Evolutionary conservation across 805 yeast genomes (phyloP).

Genomic region (Kluyveromyces siamensis): DNA sequence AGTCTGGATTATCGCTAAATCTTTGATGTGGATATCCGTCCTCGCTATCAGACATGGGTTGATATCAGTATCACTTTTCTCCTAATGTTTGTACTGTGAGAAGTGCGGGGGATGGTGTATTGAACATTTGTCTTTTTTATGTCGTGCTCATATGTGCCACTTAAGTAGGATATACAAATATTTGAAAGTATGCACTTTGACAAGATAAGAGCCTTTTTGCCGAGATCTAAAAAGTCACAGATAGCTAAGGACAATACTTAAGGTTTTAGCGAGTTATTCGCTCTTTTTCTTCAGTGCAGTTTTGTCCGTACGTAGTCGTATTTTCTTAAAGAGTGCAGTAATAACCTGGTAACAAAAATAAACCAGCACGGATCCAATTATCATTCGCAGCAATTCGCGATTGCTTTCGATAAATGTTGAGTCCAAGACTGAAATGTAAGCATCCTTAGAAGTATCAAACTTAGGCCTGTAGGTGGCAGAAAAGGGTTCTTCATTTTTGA

Average conservation of each 20-base stretch:
- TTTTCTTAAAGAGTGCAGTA: background rate
- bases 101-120: no score
- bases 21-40: slow-evolving; percentile 1
- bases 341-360: slow-evolving; percentile 7
- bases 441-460: slow-evolving; percentile 8
- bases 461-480: slow-evolving; percentile 29
- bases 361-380: slow-evolving; percentile 8
- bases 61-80: background rate
- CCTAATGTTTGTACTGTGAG: background rate
- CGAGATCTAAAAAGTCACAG: no score
- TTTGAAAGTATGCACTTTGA: no score
- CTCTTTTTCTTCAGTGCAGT: no score
- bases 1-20: slow-evolving; percentile 44
- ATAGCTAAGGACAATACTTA: no score
- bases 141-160: no score
- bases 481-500: slow-evolving; percentile 17
- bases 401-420: slow-evolving; percentile 17
- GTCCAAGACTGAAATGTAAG: slow-evolving; percentile 17
- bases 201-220: no score
- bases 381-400: slow-evolving; percentile 10
- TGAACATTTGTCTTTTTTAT: background rate
- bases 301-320: background rate
- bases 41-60: background rate
- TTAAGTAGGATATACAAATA: no score
- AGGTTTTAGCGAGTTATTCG: no score